Base-by-base conservation (phyloP, 257 asterid species). In the Nicotiana attenuata region DNA sequence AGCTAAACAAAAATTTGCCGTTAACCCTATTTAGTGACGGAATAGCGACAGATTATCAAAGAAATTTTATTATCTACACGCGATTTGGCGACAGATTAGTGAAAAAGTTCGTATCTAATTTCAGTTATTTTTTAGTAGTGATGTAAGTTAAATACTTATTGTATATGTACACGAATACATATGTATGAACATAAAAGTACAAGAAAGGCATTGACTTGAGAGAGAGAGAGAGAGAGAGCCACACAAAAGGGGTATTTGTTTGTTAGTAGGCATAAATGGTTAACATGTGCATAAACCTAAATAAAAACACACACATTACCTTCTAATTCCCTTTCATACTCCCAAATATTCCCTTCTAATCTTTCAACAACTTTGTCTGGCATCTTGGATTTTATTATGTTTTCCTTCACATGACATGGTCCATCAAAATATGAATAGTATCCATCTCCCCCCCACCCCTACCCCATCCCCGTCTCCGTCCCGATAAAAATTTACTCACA, bases 301-400 rank as follows among this genome's bases (percentile, higher is more conserved):
- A 71, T 78, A 88, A 88, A 89, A 22, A 63, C 76, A 80, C 63
- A 80, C 92, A 89, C 93, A 89, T 90, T 90, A 91, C 92, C 95
- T 92, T 91, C 92, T 92, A 92, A 94, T 91, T 89, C 97, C 91
- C 91, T 87, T 88, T 82, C 93, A 87, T 86, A 88, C 93, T 90
- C 95, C 97, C 91, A 94, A 85, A 91, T 93, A 91, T 93, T 90
- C 97, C 85, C 88, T 90, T 86, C 91, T 90, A 91, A 92, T 88
- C 84, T 89, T 91, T 87, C 96, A 88, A 91, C 95, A 89, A 88
- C 91, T 89, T 90, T 91, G 92, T 92, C 95, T 91, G 85, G 89
- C 94, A 89, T 89, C 93, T 86, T 89, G 88, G 93, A 85, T 86
- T 89, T 91, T 91, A 91, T 91, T 85, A 89, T 90, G 91, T 90